phyloP scores from a whole-genome alignment of 805 yeast genomes.

The Candida nemodendra region DNA sequence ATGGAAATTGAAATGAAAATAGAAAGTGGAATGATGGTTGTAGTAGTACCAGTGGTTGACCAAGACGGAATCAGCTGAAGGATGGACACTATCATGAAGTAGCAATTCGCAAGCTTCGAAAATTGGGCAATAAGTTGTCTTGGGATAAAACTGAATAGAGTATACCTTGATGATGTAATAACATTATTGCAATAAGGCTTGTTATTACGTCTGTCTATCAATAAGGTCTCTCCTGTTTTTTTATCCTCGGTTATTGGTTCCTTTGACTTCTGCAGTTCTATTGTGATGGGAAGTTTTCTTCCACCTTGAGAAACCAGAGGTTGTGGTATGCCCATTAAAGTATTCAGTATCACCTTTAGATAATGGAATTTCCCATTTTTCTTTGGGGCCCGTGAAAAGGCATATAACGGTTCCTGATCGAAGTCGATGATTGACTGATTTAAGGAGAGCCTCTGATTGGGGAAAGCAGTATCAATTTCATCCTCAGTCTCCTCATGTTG shows the following conservation, averaged over 20 bases:
- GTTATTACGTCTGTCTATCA: conserved; percentile 69
- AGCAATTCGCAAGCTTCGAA: conserved; percentile 87
- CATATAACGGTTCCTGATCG: conserved; percentile 17
- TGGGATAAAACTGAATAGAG: conserved; percentile 78
- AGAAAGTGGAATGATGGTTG: conserved; percentile 86
- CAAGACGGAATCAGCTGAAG: conserved; percentile 95
- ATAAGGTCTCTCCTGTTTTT: conserved; percentile 29
- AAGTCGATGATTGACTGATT: conserved; percentile 28
- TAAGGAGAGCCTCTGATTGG: conserved; percentile 4
- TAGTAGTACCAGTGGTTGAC: conserved; percentile 95
- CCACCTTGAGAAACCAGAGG: conserved; percentile 64
- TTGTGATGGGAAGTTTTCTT: conserved; percentile 66
- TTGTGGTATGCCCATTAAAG: conserved; percentile 45
- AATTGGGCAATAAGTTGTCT: conserved; percentile 88
- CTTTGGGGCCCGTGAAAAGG: conserved; percentile 4
- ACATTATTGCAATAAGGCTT: conserved; percentile 62
- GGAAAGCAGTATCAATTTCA: too few relatives aligned
- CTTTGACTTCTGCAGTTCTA: conserved; percentile 37
- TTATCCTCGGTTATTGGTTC: conserved; percentile 31
- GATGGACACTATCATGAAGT: conserved; percentile 85
- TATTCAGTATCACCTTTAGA: conserved; percentile 19
- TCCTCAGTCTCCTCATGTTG: not conserved
- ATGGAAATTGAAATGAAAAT: conserved; percentile 88
- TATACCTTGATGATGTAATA: conserved; percentile 86
- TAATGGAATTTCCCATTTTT: conserved; percentile 6